phyloP scores from a whole-genome alignment of 257 asterid genomes.

The Przewalskia tangutica region DNA sequence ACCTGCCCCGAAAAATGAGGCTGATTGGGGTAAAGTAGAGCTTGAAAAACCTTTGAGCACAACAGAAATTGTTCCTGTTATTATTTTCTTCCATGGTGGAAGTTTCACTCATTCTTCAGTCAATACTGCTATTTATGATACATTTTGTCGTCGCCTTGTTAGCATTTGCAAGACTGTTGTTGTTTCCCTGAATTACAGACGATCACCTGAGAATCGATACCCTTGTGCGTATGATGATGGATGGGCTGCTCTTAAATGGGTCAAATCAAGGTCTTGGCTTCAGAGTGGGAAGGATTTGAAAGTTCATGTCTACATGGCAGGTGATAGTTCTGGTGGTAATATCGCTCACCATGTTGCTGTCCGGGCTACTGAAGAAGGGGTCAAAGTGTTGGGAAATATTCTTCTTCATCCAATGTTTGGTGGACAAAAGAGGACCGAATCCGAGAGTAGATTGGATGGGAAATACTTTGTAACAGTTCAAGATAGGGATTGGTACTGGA shows the following conservation, averaged over 20 bases:
- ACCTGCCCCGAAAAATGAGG: slow-evolving; percentile 21
- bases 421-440: slow-evolving; percentile 58
- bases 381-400: slow-evolving; percentile 54
- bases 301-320: slow-evolving; percentile 52
- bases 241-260: slow-evolving; percentile 78
- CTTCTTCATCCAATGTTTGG: slow-evolving; percentile 74
- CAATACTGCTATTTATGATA: slow-evolving; percentile 77
- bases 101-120: slow-evolving; percentile 87
- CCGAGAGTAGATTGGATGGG: slow-evolving; percentile 60
- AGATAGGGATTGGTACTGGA: slow-evolving; percentile 88
- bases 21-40: slow-evolving; percentile 28
- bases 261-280: slow-evolving; percentile 51
- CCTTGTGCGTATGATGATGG: slow-evolving; percentile 87
- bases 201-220: slow-evolving; percentile 68
- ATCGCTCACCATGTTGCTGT: slow-evolving; percentile 77
- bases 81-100: slow-evolving; percentile 81
- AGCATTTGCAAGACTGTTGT: slow-evolving; percentile 53
- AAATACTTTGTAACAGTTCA: slow-evolving; percentile 59
- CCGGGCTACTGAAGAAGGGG: slow-evolving; percentile 44
- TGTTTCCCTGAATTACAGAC: slow-evolving; percentile 66
- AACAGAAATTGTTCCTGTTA: slow-evolving; percentile 51
- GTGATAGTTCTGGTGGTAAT: slow-evolving; percentile 87
- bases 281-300: slow-evolving; percentile 39
- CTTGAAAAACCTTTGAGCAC: slow-evolving; percentile 54
- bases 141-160: slow-evolving; percentile 74